Percentiles rank a stretch among this genome's conserved stretches.
These are phyloP conservation scores for Aspergillus japonicus DNA, from an alignment of 2,329 filamentous ascomycete species.

Conservation along the genomic window DNA sequence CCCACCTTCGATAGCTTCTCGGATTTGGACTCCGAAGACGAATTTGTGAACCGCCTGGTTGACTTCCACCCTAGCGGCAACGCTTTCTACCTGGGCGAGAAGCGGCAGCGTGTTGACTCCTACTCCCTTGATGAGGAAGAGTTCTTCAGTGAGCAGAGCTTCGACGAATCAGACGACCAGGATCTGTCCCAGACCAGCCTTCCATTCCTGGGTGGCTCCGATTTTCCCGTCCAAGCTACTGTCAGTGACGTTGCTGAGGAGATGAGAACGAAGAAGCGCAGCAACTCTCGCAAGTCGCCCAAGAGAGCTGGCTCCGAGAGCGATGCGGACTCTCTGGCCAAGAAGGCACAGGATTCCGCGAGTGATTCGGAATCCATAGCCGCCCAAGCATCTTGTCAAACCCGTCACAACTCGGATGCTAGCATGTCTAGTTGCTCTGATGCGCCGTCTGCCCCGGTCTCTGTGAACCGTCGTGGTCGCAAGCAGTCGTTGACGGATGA, in stretches of 20 bases:
- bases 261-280: conserved; percentile 53
- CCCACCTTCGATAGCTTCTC: conserved; percentile 81
- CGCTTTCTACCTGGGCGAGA: conserved; percentile 60
- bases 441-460: conserved; percentile 40
- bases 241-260: conserved; percentile 44
- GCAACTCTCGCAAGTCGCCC: conserved; percentile 38
- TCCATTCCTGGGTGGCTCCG: conserved; percentile 58
- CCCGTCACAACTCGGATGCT: conserved; percentile 48
- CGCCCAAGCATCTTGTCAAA: conserved; percentile 41
- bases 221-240: conserved; percentile 28
- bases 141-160: conserved; percentile 73
- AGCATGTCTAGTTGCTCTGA: conserved; percentile 49
- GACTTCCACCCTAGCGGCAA: conserved; percentile 63
- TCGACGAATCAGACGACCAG: conserved; percentile 73
- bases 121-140: conserved; percentile 72
- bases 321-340: conserved; percentile 29
- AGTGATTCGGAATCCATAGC: conserved; percentile 42
- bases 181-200: conserved; percentile 61
- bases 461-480: conserved; percentile 85
- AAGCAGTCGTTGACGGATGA: conserved; percentile 99
- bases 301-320: conserved; percentile 31
- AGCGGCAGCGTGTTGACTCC: conserved; percentile 71
- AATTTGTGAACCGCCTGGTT: conserved; percentile 73
- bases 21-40: conserved; percentile 87
- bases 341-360: conserved; percentile 31